These are phyloP conservation scores for Prunus mume DNA, from an alignment of 306 rosid genomes.

Conservation along the genomic window DNA sequence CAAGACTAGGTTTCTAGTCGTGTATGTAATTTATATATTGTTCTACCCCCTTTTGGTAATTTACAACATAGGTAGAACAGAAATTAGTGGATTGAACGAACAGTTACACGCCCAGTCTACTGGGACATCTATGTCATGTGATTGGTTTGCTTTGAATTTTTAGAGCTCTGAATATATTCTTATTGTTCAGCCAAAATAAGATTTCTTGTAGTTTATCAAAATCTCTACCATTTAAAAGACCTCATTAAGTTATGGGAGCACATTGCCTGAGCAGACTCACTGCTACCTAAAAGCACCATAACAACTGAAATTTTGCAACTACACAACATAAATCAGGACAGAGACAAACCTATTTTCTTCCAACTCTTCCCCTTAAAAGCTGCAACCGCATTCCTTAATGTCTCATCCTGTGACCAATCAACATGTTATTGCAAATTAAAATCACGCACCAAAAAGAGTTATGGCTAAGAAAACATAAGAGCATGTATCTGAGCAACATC, in stretches of 20 bases:
- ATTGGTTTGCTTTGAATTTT: neutral
- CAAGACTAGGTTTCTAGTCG: neutral
- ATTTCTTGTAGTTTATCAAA: neutral
- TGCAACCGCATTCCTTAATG: conserved; percentile 88
- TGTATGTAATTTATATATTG: neutral
- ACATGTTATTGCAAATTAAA: conserved; percentile 19
- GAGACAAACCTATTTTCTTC: conserved; percentile 87
- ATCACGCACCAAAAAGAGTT: neutral
- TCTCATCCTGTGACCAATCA: conserved; percentile 73
- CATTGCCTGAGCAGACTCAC: neutral
- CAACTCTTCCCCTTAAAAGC: conserved; percentile 86
- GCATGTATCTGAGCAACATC: neutral
- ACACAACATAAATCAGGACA: conserved; percentile 10
- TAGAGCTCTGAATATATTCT: neutral
- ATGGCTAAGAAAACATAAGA: neutral
- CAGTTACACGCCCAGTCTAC: neutral
- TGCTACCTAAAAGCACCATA: conserved; percentile 12
- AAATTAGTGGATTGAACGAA: neutral
- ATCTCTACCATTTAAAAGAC: neutral
- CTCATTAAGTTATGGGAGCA: neutral
- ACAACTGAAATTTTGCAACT: neutral
- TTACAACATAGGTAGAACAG: neutral
- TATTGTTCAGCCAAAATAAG: neutral
- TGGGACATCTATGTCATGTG: neutral
- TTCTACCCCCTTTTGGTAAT: neutral